Evolutionary conservation across 495 filamentous ascomycete species (phyloP), one percentile per base, ranked within the genome.

Genomic region (Evernia prunastri): DNA sequence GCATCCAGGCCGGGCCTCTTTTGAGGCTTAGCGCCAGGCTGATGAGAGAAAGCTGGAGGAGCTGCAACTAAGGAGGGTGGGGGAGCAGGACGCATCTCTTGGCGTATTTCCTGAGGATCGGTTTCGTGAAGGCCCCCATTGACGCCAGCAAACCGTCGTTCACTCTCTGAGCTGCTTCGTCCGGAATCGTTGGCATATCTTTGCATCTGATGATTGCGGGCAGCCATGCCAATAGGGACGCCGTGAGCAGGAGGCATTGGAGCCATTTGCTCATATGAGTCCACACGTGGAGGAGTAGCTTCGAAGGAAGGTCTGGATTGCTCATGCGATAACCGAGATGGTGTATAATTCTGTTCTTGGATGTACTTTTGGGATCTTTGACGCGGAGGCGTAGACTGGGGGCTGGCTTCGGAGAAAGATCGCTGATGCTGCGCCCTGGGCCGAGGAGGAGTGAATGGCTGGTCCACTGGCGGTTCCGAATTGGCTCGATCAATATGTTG

Each of bases 31-130:
- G 85, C 82, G 37, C 86, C 83, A 39, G 88, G 84, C 10, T 79
- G 80, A 72, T 92, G 89, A 17, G 83, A 76, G 69, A 97, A 93
- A 29, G 82, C 84, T 8, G 92, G 92, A 1, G 92, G 92, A 20
- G 80, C 77, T 15, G 79, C 80, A 27, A 96, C 90, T 11, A 89
- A 89, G 65, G 87, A 84, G 10, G 87, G 89, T 13, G 87, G 85
- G 36, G 82, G 79, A 66, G 80, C 77, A 49, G 78, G 77, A 56
- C 77, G 78, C 65, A 87, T 75, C 39, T 81, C 82, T 25, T 85
- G 80, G 54, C 65, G 67, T 40, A 76, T 57, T 20, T 69, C 63
- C 37, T 72, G 74, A 6, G 68, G 60, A n/a, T 69, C 67, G 9
- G 58, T 39, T 33, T 69, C 63, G 17, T 58, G 59, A 13, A 69